A percentile compares a stretch with the other conserved stretches of the same genome.
phyloP scores from a whole-genome alignment of 306 rosid genomes.

The Oemleria cerasiformis region DNA sequence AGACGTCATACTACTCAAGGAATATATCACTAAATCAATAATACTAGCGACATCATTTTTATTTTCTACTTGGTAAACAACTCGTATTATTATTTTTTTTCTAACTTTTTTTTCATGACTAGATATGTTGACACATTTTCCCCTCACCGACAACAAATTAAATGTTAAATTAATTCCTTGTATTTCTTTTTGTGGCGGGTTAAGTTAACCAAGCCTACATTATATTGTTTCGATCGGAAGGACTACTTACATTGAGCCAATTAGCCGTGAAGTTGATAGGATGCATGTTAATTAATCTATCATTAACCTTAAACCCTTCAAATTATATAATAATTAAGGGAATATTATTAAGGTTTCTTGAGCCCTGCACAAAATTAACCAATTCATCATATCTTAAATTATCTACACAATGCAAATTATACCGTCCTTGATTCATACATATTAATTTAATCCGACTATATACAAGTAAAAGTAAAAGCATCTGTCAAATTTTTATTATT shows the following conservation, averaged over 20 bases:
- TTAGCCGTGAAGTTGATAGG: too few relatives aligned
- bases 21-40: too few relatives aligned
- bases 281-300: constrained; percentile 11
- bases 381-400: not conserved
- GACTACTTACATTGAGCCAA: not conserved
- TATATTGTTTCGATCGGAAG: constrained; percentile 5
- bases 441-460: not conserved
- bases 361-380: constrained; percentile 22
- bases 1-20: too few relatives aligned
- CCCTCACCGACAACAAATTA: not conserved
- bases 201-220: not conserved
- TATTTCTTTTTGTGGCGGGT: not conserved
- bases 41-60: too few relatives aligned
- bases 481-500: too few relatives aligned
- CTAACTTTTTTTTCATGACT: too few relatives aligned
- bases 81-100: too few relatives aligned
- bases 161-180: not conserved
- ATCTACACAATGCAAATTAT: not conserved
- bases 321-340: constrained; percentile 1
- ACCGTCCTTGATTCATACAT: constrained; percentile 10
- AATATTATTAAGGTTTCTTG: constrained; percentile 24
- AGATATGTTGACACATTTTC: not conserved
- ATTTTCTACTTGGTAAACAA: too few relatives aligned
- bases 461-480: not conserved
- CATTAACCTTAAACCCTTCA: constrained; percentile 24